Conservation (phyloP, 495 filamentous ascomycete species). For the Neurospora intermedia region DNA sequence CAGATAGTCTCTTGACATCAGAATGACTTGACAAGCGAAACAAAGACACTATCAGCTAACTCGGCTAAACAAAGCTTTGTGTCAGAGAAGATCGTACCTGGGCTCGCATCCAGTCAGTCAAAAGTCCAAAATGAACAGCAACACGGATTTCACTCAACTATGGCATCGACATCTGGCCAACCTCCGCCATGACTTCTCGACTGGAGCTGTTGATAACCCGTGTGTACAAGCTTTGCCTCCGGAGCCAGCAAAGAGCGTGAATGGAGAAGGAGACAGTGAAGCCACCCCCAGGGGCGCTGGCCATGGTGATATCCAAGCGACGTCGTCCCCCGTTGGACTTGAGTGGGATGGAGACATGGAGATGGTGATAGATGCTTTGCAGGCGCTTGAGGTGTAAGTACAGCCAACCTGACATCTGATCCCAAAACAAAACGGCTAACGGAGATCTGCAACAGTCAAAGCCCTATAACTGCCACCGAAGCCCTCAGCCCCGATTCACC, state of each 20-base stretch:
- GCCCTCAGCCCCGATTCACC: conserved; percentile 9
- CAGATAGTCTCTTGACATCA: background rate
- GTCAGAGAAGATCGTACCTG: background rate
- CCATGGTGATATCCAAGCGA: background rate
- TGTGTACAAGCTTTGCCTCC: conserved; percentile 10
- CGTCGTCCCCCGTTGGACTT: background rate
- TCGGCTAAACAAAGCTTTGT: background rate
- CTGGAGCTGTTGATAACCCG: background rate
- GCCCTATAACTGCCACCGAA: conserved; percentile 9
- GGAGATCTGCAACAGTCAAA: conserved; percentile 6
- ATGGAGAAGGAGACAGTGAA: background rate
- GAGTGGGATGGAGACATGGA: conserved; percentile 14
- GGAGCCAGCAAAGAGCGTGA: background rate
- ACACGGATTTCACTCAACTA: conserved; percentile 8
- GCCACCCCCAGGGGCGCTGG: background rate
- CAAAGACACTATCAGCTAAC: background rate
- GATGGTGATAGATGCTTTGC: conserved; percentile 16
- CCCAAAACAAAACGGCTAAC: background rate
- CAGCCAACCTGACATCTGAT: background rate
- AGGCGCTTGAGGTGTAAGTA: conserved; percentile 7
- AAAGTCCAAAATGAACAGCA: background rate
- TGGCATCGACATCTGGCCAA: conserved; percentile 11
- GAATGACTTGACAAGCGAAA: background rate
- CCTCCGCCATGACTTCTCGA: conserved; percentile 8
- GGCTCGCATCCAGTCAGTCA: background rate